These are phyloP conservation scores for Lasiosphaeria hispida DNA, from an alignment of 495 filamentous ascomycete species.

Conservation along the genomic window DNA sequence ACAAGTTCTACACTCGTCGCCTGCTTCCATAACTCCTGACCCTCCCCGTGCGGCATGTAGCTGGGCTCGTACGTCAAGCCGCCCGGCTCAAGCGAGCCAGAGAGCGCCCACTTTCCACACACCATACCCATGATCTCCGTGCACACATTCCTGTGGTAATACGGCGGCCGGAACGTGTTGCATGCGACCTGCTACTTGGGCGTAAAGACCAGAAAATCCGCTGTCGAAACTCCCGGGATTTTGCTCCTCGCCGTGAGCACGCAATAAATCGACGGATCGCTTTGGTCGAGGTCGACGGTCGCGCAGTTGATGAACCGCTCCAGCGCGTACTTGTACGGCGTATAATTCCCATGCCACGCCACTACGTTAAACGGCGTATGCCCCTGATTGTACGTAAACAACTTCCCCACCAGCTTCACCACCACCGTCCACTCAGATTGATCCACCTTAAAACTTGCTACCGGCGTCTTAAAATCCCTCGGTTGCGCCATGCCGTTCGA, in stretches of 20 bases:
- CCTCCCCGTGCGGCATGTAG: slow-evolving; percentile 54
- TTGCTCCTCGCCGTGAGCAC: slow-evolving; percentile 65
- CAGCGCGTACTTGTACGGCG: slow-evolving; percentile 79
- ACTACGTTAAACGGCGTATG: slow-evolving; percentile 77
- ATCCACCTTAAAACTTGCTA: slow-evolving; percentile 69
- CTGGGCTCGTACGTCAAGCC: slow-evolving; percentile 49
- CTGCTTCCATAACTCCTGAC: slow-evolving; percentile 49
- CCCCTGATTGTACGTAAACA: slow-evolving; percentile 65
- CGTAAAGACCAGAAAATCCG: slow-evolving; percentile 74
- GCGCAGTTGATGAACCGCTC: slow-evolving; percentile 69
- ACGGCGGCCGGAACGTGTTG: slow-evolving; percentile 72
- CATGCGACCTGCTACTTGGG: slow-evolving; percentile 69
- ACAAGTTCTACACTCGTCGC: slow-evolving; percentile 50
- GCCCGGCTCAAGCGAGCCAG: slow-evolving; percentile 51
- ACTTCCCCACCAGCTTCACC: slow-evolving; percentile 70
- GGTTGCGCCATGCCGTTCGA: slow-evolving; percentile 78
- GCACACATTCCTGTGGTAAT: slow-evolving; percentile 76
- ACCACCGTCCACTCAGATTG: slow-evolving; percentile 31
- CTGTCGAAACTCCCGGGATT: slow-evolving; percentile 61
- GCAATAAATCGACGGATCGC: slow-evolving; percentile 73
- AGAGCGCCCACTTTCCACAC: slow-evolving; percentile 51
- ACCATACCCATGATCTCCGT: slow-evolving; percentile 72
- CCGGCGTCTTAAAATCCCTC: slow-evolving; percentile 78
- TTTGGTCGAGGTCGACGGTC: slow-evolving; percentile 66
- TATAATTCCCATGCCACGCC: slow-evolving; percentile 71